These are phyloP conservation scores for Beauveria rudraprayagi DNA, from an alignment of 2,329 filamentous ascomycete species.

Conservation along the genomic window DNA sequence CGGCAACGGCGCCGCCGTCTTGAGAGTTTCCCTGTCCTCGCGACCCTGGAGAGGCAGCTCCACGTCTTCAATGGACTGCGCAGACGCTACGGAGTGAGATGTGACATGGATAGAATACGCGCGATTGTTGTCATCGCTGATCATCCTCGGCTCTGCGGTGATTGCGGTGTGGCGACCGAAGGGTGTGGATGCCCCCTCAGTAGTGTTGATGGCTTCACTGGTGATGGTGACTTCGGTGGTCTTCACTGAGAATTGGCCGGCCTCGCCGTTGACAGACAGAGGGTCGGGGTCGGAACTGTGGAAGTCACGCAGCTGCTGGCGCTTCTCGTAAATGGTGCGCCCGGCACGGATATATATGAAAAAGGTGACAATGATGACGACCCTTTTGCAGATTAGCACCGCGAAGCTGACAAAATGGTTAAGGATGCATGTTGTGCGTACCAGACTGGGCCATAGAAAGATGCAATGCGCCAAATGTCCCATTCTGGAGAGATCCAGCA, in stretches of 20 bases:
- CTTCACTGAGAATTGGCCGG: slow-evolving; percentile 32
- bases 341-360: slow-evolving; percentile 61
- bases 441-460: slow-evolving; percentile 70
- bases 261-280: slow-evolving; percentile 31
- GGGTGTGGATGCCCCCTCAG: slow-evolving; percentile 3
- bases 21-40: background rate
- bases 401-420: too few species aligned
- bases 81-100: slow-evolving; percentile 15
- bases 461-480: slow-evolving; percentile 63
- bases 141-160: background rate
- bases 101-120: slow-evolving; percentile 39
- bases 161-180: slow-evolving; percentile 16
- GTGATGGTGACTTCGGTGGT: slow-evolving; percentile 30
- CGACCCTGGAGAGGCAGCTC: slow-evolving; percentile 22
- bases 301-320: slow-evolving; percentile 52
- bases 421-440: slow-evolving; percentile 24
- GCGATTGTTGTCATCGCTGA: background rate
- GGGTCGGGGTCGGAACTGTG: slow-evolving; percentile 38
- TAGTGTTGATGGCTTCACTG: slow-evolving; percentile 10
- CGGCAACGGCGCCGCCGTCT: background rate
- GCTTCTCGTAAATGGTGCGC: slow-evolving; percentile 58
- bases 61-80: slow-evolving; percentile 14
- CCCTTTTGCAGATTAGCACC: slow-evolving; percentile 31
- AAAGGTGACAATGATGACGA: slow-evolving; percentile 52
- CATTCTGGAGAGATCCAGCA: slow-evolving; percentile 66